Evolutionary conservation across 805 yeast species (phyloP).

Genomic region (Sugiyamaella boreocaroliniensis): DNA sequence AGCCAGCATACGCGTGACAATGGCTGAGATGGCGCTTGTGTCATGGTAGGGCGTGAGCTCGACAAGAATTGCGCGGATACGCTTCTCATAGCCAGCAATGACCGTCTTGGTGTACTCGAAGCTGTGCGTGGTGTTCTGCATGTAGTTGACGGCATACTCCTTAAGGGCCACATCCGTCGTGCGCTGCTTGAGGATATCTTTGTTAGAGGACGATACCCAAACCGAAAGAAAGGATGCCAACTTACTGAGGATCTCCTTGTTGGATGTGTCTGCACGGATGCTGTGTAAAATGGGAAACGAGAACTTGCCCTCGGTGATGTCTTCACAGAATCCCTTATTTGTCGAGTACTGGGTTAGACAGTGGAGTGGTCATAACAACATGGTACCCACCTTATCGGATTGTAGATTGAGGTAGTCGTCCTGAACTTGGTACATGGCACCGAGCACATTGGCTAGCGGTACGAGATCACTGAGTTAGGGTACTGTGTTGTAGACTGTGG

Average conservation of each 20-base stretch:
- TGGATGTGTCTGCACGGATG: slow-evolving; percentile 33
- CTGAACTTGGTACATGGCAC: slow-evolving; percentile 74
- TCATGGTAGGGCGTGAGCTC: slow-evolving; percentile 4
- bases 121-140: slow-evolving; percentile 37
- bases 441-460: slow-evolving; percentile 67
- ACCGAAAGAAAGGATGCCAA: neutral
- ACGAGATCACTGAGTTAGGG: slow-evolving; percentile 32
- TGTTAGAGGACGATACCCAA: neutral
- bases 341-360: slow-evolving; percentile 32
- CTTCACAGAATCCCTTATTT: slow-evolving; percentile 78
- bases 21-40: slow-evolving; percentile 1
- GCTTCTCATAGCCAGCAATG: slow-evolving; percentile 24
- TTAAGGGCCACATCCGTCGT: slow-evolving; percentile 48
- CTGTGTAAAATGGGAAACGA: slow-evolving; percentile 81
- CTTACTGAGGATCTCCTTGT: slow-evolving; percentile 37
- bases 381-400: slow-evolving; percentile 30
- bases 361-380: too few relatives aligned
- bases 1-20: slow-evolving; percentile 14
- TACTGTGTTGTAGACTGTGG: too few relatives aligned
- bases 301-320: slow-evolving; percentile 81
- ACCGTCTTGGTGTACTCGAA: slow-evolving; percentile 36
- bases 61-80: slow-evolving; percentile 22
- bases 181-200: slow-evolving; percentile 44
- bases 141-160: slow-evolving; percentile 42
- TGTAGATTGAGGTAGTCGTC: slow-evolving; percentile 76